Percentiles rank a stretch among this genome's conserved stretches.
Conservation (phyloP, 2,329 filamentous ascomycete genomes). For the Cercospora brassicicola region DNA sequence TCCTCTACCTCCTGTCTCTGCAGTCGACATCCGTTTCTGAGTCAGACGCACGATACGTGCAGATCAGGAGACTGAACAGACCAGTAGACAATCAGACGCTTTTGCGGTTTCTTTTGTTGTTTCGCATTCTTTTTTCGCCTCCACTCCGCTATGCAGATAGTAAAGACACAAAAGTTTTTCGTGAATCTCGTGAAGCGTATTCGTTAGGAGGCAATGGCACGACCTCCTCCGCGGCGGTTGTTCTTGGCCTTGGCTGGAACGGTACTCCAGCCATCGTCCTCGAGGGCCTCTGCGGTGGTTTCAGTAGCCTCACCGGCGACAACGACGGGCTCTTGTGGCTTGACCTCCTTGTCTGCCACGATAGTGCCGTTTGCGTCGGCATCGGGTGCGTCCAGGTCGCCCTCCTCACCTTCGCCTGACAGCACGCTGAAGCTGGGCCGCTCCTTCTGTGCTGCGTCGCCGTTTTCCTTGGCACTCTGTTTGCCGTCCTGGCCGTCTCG, state of each 20-base stretch:
- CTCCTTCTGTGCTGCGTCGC: conserved; percentile 36
- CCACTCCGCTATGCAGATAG: conserved; percentile 11
- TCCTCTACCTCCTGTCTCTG: background rate
- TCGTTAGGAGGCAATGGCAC: conserved; percentile 50
- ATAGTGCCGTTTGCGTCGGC: conserved; percentile 53
- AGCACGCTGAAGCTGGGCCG: conserved; percentile 43
- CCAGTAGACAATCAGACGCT: background rate
- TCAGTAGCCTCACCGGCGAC: conserved; percentile 40
- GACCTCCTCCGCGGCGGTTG: conserved; percentile 44
- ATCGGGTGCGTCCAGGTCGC: conserved; percentile 47
- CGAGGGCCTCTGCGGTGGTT: conserved; percentile 48
- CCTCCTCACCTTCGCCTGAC: conserved; percentile 49
- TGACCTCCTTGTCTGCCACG: conserved; percentile 55
- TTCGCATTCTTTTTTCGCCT: background rate
- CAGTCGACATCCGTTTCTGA: background rate
- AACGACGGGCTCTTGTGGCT: conserved; percentile 56
- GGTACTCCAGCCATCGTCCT: conserved; percentile 57
- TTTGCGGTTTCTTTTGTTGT: background rate
- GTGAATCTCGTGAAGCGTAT: conserved; percentile 4
- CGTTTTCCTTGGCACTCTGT: conserved; percentile 42
- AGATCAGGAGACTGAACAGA: background rate
- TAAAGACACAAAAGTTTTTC: conserved; percentile 11
- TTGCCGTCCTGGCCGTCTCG: conserved; percentile 30
- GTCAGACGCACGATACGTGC: background rate
- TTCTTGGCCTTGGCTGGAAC: conserved; percentile 51